Base-by-base conservation (phyloP, 768 basidiomycete species). In the Lactarius tabidus region DNA sequence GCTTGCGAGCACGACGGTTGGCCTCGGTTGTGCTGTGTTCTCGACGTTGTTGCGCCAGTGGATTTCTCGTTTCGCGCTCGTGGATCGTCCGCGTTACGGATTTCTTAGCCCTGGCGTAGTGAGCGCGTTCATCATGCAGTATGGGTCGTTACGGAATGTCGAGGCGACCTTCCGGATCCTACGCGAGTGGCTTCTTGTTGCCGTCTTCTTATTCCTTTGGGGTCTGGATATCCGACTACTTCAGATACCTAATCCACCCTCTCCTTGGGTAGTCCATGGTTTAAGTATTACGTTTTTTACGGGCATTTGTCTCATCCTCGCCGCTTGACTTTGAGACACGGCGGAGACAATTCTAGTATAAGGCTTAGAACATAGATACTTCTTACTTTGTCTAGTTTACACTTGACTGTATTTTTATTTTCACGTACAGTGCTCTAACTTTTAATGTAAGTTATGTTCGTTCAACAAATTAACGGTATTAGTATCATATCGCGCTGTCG, bases 301-400 rank as follows among this genome's bases (percentile, higher is more conserved):
- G n/a, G 62, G 62, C 9, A 36, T 51, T 18, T 63, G 35, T 52
- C 36, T 63, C 17, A 58, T 63, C 29, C 18, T 63, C 41, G 38
- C 36, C 20, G 43, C 33, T 33, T 33, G 8, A 33, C 33, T 33
- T 33, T 33, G 3, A 33, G 33, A 33, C 33, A 33, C 8, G 33
- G 4, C 33, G 33, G 33, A 33, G 3, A 33, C 33, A 33, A 33
- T 4, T 33, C 4, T 4, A 33, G 8, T 33, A 3, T 4, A 33
- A 33, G 8, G 8, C n/a, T n/a, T n/a, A 33, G 8, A 33, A 33
- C 3, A 33, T 4, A 33, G 8, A 33, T 33, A 33, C 33, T 3
- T 33, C 33, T 33, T n/a, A n/a, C n/a, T n/a, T n/a, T n/a, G n/a
- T n/a, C n/a, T 33, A 33, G 8, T 8, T 33, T 33, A 33, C 33